Conservation (phyloP, 1,139 yeast species). For the Blastobotrys apis region DNA sequence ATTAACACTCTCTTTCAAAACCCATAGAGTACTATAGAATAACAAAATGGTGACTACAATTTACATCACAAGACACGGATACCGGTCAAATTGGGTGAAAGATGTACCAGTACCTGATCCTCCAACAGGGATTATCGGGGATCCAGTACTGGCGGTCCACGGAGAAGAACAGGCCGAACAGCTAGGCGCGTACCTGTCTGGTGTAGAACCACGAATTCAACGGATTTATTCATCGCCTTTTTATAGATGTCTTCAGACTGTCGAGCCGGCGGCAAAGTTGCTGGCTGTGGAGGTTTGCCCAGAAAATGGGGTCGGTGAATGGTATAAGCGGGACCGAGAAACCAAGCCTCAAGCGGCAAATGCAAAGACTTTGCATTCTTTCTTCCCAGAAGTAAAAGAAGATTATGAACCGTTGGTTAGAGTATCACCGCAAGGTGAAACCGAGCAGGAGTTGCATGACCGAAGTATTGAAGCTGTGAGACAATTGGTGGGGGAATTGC, state of each 20-base stretch:
- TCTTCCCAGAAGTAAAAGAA: conserved; percentile 48
- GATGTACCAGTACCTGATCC: conserved; percentile 61
- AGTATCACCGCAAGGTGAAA: conserved; percentile 65
- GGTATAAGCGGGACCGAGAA: conserved; percentile 33
- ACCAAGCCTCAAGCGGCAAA: conserved; percentile 40
- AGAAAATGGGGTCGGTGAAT: conserved; percentile 62
- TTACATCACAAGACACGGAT: conserved; percentile 52
- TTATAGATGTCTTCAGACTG: conserved; percentile 83
- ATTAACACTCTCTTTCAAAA: too few relatives aligned
- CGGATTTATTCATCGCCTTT: conserved; percentile 76
- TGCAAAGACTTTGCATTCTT: conserved; percentile 43
- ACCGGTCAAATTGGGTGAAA: conserved; percentile 68
- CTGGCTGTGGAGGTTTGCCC: conserved; percentile 54
- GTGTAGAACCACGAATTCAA: conserved; percentile 49
- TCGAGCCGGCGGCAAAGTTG: conserved; percentile 58
- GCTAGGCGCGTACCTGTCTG: conserved; percentile 49
- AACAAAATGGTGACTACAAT: conserved; percentile 24
- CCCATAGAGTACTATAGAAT: too few relatives aligned
- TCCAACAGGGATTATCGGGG: conserved; percentile 80
- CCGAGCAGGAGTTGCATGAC: conserved; percentile 54
- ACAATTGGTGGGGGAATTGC: conserved; percentile 47
- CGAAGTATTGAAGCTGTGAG: conserved; percentile 52
- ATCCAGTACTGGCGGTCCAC: conserved; percentile 73
- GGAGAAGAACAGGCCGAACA: conserved; percentile 79
- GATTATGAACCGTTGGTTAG: conserved; percentile 44